A percentile compares a stretch with the other conserved stretches of the same genome.
phyloP scores from a whole-genome alignment of 1,284 basidiomycete genomes.

The Apiotrichum siamense region DNA sequence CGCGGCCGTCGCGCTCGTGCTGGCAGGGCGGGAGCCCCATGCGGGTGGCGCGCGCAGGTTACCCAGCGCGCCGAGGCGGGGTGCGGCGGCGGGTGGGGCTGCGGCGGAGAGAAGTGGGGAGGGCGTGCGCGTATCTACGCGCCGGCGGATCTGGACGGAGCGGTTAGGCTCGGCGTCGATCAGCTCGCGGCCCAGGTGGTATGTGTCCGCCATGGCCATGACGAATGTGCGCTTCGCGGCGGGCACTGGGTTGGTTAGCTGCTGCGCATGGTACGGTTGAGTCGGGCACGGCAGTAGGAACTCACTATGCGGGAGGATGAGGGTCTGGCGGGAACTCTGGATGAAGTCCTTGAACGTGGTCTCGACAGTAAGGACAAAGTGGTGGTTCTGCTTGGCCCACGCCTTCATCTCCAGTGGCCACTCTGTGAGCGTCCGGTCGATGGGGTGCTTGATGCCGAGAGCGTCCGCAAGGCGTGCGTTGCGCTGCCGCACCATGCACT shows the following conservation, averaged over 20 bases:
- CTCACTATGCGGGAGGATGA: constrained; percentile 64
- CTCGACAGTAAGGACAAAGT: constrained; percentile 67
- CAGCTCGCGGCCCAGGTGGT: constrained; percentile 73
- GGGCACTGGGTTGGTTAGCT: constrained; percentile 51
- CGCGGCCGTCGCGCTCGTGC: constrained; percentile 4
- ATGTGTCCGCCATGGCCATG: constrained; percentile 62
- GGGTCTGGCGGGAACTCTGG: constrained; percentile 59
- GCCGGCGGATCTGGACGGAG: constrained; percentile 68
- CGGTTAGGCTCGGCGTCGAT: constrained; percentile 75
- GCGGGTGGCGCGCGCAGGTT: constrained; percentile 17
- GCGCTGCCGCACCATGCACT: constrained; percentile 73
- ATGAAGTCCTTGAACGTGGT: constrained; percentile 73
- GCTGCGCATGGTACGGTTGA: too few species aligned
- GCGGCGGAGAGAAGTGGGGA: constrained; percentile 58
- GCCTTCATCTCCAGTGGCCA: constrained; percentile 60
- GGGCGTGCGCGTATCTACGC: constrained; percentile 72
- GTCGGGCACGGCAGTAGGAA: too few species aligned
- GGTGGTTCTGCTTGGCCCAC: constrained; percentile 58
- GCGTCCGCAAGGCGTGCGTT: constrained; percentile 82
- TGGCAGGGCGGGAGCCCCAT: neutral
- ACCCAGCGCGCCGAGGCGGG: constrained; percentile 24
- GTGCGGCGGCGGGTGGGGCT: constrained; percentile 14
- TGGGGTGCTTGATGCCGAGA: constrained; percentile 59
- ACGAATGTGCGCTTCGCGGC: constrained; percentile 70
- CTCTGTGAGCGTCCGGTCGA: constrained; percentile 49